A percentile compares a stretch with the other conserved stretches of the same genome.
These are phyloP conservation scores for Cyclotella kingstonii DNA, from an alignment of 108 stramenopile species.

Conservation along the genomic window DNA sequence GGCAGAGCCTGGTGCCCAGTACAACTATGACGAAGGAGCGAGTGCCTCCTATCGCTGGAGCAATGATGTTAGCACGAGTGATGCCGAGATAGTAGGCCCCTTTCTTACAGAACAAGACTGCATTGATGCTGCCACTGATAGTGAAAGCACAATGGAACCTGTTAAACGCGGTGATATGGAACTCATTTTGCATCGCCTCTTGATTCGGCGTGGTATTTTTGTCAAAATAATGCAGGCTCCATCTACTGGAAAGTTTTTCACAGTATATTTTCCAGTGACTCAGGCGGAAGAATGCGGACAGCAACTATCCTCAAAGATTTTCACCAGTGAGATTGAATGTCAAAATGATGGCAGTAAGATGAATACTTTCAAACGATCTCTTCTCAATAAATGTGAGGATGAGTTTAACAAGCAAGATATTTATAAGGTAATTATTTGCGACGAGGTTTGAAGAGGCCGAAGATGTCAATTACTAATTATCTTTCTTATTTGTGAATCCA, in stretches of 20 bases:
- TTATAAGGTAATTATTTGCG: constrained; percentile 45
- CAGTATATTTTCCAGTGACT: constrained; percentile 69
- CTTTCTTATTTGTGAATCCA: too few relatives aligned
- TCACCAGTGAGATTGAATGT: constrained; percentile 68
- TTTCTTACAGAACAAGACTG: constrained; percentile 56
- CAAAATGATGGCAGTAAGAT: constrained; percentile 68
- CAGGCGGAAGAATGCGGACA: constrained; percentile 77
- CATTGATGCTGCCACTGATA: constrained; percentile 54
- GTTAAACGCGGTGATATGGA: constrained; percentile 72
- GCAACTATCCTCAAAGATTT: constrained; percentile 68
- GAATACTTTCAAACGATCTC: constrained; percentile 83
- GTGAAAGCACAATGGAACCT: constrained; percentile 42
- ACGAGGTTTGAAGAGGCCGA: too few relatives aligned
- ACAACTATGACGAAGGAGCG: constrained; percentile 36
- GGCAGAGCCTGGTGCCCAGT: constrained; percentile 55
- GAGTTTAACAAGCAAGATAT: constrained; percentile 88
- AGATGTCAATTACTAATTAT: too few relatives aligned
- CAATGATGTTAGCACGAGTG: constrained; percentile 73
- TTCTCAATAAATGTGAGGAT: constrained; percentile 88
- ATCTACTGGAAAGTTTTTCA: constrained; percentile 55
- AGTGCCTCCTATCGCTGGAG: constrained; percentile 73
- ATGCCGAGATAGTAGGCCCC: constrained; percentile 78
- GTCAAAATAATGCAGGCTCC: constrained; percentile 77
- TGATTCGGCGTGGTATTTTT: constrained; percentile 67
- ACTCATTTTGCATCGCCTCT: constrained; percentile 67